phyloP scores from a whole-genome alignment of 768 basidiomycete genomes.

The Peribolospora kevripleyi region DNA sequence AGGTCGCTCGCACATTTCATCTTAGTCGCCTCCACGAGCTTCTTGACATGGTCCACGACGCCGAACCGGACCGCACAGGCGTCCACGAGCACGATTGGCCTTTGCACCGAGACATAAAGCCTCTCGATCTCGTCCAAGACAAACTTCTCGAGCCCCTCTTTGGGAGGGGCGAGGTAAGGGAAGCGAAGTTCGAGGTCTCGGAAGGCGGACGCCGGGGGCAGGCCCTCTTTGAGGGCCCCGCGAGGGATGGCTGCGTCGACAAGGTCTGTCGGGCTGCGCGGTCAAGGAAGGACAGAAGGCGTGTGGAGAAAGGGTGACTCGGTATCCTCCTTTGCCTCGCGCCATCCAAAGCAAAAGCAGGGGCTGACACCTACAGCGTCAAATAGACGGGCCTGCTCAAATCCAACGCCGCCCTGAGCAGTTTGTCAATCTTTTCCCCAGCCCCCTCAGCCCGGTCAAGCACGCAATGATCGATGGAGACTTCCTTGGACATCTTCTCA shows the following conservation, averaged over 20 bases:
- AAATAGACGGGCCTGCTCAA: too few species aligned
- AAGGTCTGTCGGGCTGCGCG: conserved; percentile 41
- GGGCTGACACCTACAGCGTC: too few species aligned
- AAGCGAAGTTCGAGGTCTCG: conserved; percentile 4
- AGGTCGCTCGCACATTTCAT: too few species aligned
- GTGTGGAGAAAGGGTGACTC: too few species aligned
- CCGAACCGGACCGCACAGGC: conserved; percentile 56
- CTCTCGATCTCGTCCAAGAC: conserved; percentile 50
- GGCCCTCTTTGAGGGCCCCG: too few species aligned
- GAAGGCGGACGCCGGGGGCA: not conserved
- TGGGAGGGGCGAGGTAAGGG: conserved; percentile 1
- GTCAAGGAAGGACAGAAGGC: too few species aligned
- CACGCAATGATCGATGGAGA: conserved; percentile 43
- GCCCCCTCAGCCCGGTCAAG: conserved; percentile 34
- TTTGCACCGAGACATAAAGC: conserved; percentile 34
- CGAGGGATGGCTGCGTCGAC: conserved; percentile 24
- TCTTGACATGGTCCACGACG: conserved; percentile 35
- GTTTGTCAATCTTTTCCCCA: conserved; percentile 47
- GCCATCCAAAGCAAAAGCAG: too few species aligned
- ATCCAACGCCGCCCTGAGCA: conserved; percentile 31
- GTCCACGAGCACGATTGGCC: conserved; percentile 51
- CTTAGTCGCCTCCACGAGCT: conserved; percentile 34
- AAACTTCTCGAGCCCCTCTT: conserved; percentile 28
- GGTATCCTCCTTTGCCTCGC: too few species aligned
- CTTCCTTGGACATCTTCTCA: conserved; percentile 42